phyloP scores from a whole-genome alignment of 306 rosid genomes.

The Castanopsis chinensis region DNA sequence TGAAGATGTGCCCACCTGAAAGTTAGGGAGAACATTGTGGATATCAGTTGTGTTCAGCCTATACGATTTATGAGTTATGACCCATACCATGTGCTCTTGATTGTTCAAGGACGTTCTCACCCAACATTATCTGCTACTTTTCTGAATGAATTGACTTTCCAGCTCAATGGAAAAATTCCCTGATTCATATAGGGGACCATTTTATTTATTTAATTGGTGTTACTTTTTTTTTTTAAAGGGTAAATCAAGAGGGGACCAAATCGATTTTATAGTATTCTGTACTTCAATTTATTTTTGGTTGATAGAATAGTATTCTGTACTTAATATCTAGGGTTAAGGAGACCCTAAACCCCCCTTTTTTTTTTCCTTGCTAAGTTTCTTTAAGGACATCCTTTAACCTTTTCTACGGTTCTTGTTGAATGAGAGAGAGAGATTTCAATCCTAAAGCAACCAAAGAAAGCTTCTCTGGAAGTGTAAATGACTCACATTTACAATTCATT shows the following conservation, averaged over 20 bases:
- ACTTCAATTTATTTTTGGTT: too few relatives aligned
- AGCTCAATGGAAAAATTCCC: conserved; percentile 34
- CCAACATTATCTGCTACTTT: conserved; percentile 28
- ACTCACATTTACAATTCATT: conserved; percentile 29
- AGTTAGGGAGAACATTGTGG: conserved; percentile 29
- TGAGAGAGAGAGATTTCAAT: not conserved
- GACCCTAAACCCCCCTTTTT: not conserved
- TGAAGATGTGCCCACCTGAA: conserved; percentile 22
- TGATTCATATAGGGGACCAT: conserved; percentile 43
- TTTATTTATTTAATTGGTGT: not conserved
- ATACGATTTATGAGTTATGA: conserved; percentile 19
- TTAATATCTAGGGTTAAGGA: conserved; percentile 22
- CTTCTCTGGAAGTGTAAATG: not conserved
- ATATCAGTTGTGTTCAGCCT: conserved; percentile 31
- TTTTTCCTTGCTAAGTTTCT: not conserved
- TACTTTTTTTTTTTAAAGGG: not conserved
- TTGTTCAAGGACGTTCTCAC: conserved; percentile 23
- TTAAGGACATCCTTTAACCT: conserved; percentile 11
- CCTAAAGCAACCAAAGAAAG: conserved; percentile 16
- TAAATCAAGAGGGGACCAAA: not conserved
- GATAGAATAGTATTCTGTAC: not conserved
- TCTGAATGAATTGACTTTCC: conserved; percentile 27
- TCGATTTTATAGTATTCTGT: not conserved
- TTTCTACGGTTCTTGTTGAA: not conserved
- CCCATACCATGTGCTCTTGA: conserved; percentile 47